These are phyloP conservation scores for Penicillium sp. DNA, from an alignment of 2,329 filamentous ascomycete genomes.

Conservation along the genomic window DNA sequence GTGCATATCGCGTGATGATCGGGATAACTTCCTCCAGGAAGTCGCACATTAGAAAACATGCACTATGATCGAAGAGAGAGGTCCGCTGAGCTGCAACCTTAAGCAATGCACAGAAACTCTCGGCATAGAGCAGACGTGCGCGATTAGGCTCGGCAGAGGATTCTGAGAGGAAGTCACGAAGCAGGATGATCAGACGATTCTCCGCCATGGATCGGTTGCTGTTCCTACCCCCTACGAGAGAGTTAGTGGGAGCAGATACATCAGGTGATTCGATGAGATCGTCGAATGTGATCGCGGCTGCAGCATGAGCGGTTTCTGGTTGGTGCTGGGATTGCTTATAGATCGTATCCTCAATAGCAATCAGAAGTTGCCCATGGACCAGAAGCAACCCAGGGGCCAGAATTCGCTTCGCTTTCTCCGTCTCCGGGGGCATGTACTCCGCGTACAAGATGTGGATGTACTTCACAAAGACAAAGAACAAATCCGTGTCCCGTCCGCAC, in stretches of 20 bases:
- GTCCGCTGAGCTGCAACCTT: conserved; percentile 74
- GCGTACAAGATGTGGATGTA: conserved; percentile 79
- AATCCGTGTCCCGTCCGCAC: conserved; percentile 82
- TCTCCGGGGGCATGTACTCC: conserved; percentile 65
- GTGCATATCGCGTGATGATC: conserved; percentile 63
- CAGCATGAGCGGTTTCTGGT: conserved; percentile 46
- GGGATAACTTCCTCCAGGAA: conserved; percentile 80
- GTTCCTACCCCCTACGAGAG: conserved; percentile 65
- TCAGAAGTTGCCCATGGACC: conserved; percentile 78
- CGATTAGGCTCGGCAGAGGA: conserved; percentile 54
- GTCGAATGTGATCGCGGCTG: conserved; percentile 64
- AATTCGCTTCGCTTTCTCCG: conserved; percentile 58
- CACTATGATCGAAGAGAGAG: conserved; percentile 77
- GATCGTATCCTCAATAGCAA: conserved; percentile 78
- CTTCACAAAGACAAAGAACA: conserved; percentile 91
- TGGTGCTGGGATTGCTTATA: conserved; percentile 65
- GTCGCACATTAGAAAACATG: conserved; percentile 88
- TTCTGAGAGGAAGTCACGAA: conserved; percentile 76
- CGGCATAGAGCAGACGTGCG: conserved; percentile 71
- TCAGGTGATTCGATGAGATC: conserved; percentile 67
- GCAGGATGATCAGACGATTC: conserved; percentile 77
- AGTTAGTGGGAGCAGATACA: conserved; percentile 64
- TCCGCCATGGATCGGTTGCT: conserved; percentile 81
- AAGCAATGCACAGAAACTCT: conserved; percentile 71
- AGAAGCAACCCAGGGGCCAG: conserved; percentile 76